Base-by-base conservation (phyloP, 768 basidiomycete species). In the Phaeotremella fagi region DNA sequence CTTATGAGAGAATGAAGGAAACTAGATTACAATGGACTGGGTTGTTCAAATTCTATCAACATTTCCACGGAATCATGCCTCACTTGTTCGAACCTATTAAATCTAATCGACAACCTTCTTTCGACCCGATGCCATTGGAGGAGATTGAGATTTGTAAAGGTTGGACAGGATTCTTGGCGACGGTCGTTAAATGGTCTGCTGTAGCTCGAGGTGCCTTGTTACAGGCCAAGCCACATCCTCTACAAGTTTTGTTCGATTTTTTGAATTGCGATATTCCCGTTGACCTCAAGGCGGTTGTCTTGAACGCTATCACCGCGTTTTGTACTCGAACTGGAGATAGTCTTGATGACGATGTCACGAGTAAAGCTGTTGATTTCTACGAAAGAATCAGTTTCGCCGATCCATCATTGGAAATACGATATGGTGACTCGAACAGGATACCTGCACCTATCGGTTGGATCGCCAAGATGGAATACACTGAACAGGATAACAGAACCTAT, bases 401-500 rank as follows among this genome's bases (percentile, higher is more conserved):
- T 29, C 60, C 64, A 9, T 35, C 31, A 1, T 31, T 62, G 3
- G 63, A 64, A 25, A 60, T 50, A 9, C 42, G 60, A 29, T 45
- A 59, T n/a, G 25, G 60, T 18, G 63, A 63, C n/a, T 25, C 29
- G 11, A 25, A 52, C 9, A 56, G 50, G 24, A 44, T 66, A 9
- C 65, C 63, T 2, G 38, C 59, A 4, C 57, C 65, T 1, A 57
- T 66, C 6, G 69, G 69, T 23, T 71, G 69, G 69, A 50, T 92
- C 59, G 81, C 86, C 3, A 90, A 94, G 70, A 75, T 97, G 58
- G 90, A 91, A 60, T 85, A 90, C 60, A 82, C 91, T 48, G 94
- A 98, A 74, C 78, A 87, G 14, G 79, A 80, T 3, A 82, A 85
- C 68, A 81, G 82, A 71, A 66, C 85, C 51, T 98, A 94, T 73